These are phyloP conservation scores for Capronia epimyces DNA, from an alignment of 2,329 filamentous ascomycete species.

Conservation along the genomic window DNA sequence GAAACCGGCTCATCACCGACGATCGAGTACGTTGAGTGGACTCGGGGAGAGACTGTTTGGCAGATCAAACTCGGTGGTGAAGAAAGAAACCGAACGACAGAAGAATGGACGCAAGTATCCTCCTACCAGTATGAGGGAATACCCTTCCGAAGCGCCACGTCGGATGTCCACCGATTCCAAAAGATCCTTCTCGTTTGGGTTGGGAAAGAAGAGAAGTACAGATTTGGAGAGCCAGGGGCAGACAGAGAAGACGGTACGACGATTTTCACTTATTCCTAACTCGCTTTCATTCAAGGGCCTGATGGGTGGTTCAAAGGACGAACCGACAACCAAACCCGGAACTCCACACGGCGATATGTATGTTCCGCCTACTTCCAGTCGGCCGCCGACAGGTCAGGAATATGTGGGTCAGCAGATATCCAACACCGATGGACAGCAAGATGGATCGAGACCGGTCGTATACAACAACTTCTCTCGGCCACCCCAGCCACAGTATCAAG, in stretches of 20 bases:
- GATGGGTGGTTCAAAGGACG: constrained; percentile 52
- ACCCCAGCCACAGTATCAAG: constrained; percentile 23
- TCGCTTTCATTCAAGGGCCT: constrained; percentile 62
- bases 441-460: constrained; percentile 12
- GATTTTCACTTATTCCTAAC: constrained; percentile 65
- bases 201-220: constrained; percentile 66
- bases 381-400: constrained; percentile 15
- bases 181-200: constrained; percentile 64
- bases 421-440: constrained; percentile 25
- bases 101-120: constrained; percentile 67
- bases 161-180: constrained; percentile 68
- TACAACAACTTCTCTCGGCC: constrained; percentile 29
- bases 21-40: constrained; percentile 71
- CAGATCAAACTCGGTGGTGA: constrained; percentile 61
- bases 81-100: constrained; percentile 35
- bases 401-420: constrained; percentile 12
- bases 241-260: constrained; percentile 54
- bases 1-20: constrained; percentile 52
- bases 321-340: constrained; percentile 40
- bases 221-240: constrained; percentile 55
- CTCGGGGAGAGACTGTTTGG: constrained; percentile 81
- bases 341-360: constrained; percentile 36
- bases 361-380: constrained; percentile 13
- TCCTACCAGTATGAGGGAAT: constrained; percentile 79
- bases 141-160: constrained; percentile 52